Base-by-base conservation (phyloP, 2,329 filamentous ascomycete species). In the Ophiostoma himal-ulmi region DNA sequence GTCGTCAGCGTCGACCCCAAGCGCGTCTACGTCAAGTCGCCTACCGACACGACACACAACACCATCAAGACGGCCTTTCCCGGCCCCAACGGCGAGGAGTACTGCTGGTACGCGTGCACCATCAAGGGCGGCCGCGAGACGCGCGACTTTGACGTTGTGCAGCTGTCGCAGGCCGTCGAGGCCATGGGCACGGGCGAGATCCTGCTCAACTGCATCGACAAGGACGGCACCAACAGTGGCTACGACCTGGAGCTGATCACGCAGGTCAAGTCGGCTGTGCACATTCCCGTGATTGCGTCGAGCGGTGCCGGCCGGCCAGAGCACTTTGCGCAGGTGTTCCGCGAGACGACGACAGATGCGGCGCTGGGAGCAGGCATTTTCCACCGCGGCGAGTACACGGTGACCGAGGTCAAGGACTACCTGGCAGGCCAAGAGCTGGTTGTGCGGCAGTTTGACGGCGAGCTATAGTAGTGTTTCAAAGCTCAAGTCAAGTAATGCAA, bases 21-120 rank as follows among this genome's bases (percentile, higher is more conserved):
- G 80, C 88, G 95, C 71, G 88, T 98, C 13, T 97, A 96, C 80
- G 91, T 97, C 1, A 85, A 86, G 62, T 89, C 90, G 54, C 81
- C 85, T 34, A 86, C 89, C 68, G 93, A 92, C 69, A 85, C 86
- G 0, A 89, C 92, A 76, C 91, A 95, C 80, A 81, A 83, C 79
- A 92, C 90, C 17, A 82, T 97, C 77, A 82, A 85, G 76, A 97
- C 94, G 0, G 78, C 81, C 0, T 86, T 83, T 72, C 88, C 88
- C 0, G 93, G 94, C 10, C 89, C 91, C 30, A 85, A 86, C 62
- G 93, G 93, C 37, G 92, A 97, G 79, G 82, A 83, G 69, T 91
- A 88, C 80, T 97, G 93, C 82, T 99, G 94, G 94, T 99, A 97
- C 79, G 94, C 95, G 71, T 98, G 95, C 82, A 99, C 95, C 7